Percentiles rank a stretch among this genome's conserved stretches.
phyloP scores from a whole-genome alignment of 2,329 filamentous ascomycete species.

The Teratosphaeria pseudoeucalypti region DNA sequence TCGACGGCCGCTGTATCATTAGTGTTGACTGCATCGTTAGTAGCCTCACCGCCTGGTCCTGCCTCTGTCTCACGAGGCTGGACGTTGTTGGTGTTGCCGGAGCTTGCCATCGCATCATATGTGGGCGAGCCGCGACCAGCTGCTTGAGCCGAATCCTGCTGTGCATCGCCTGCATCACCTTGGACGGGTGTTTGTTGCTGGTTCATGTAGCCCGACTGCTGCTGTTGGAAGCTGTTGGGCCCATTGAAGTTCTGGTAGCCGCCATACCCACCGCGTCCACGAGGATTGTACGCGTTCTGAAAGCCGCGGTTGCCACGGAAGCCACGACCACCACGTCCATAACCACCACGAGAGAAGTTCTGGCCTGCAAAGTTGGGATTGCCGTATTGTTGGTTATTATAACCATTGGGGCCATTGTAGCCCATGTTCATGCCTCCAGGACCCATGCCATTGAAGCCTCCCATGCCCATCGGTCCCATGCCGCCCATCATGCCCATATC shows the following conservation, averaged over 20 bases:
- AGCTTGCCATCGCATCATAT: conserved; percentile 17
- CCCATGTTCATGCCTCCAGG: conserved; percentile 41
- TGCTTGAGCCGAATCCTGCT: conserved; percentile 1
- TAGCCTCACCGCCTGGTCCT: conserved; percentile 15
- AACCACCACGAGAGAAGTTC: conserved; percentile 54
- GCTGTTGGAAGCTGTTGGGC: conserved; percentile 7
- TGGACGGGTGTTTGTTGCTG: conserved; percentile 1
- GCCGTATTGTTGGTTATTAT: conserved; percentile 40
- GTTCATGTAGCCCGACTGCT: conserved; percentile 5
- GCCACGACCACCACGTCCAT: conserved; percentile 42
- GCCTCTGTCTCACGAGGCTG: conserved; percentile 6
- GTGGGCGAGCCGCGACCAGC: conserved; percentile 19
- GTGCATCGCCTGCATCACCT: not conserved
- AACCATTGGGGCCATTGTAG: conserved; percentile 37
- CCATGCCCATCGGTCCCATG: conserved; percentile 5
- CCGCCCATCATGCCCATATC: conserved; percentile 2
- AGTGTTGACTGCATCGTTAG: conserved; percentile 21
- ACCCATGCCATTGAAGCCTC: conserved; percentile 56
- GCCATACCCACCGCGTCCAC: conserved; percentile 21
- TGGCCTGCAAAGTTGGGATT: conserved; percentile 11
- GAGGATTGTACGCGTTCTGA: conserved; percentile 6
- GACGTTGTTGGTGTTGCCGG: conserved; percentile 8
- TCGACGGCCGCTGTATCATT: conserved; percentile 3
- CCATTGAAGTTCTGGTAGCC: conserved; percentile 14
- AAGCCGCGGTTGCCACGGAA: conserved; percentile 1